Evolutionary conservation across 2,329 filamentous ascomycete species (phyloP), one percentile per base, ranked within the genome.

Genomic region (Colletotrichum gloeosporioides): DNA sequence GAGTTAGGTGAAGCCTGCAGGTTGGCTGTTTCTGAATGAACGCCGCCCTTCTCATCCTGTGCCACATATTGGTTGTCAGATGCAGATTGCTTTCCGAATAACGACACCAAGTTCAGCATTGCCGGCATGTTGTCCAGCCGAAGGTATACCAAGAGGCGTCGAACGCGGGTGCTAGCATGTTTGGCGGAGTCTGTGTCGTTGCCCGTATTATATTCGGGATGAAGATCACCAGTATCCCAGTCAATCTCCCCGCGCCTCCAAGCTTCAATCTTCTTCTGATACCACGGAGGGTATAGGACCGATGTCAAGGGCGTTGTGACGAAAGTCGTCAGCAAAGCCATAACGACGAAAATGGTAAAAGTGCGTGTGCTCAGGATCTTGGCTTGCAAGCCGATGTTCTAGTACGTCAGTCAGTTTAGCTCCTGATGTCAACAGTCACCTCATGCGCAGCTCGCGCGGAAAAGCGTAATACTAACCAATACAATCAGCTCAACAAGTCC

Each of bases 401-500:
- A 27, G 8, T 4, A 39, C 10, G 10, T 12, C 32, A 31, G 44
- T 68, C 53, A 77, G 65, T 27, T 73, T 8, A 18, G 32, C 25
- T 27, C 16, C 7, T 7, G 2, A 16, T 7, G 9, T 25, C 29
- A 4, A 8, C 27, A n/a, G 39, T 49, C 18, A 27, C 27, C 25
- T 27, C 25, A 5, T 8, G 32, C 18, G 16, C 32, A 57, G 8
- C 13, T 32, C n/a, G 27, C 79, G 71, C 16, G 6, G 6, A 13
- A 6, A 53, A 4, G 34, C 7, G 13, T 13, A 8, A 6, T 32
- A 82, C 92, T 86, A 88, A 96, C 95, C 84, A 98, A 84, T n/a
- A 98, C 96, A 83, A 99, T 98, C 69, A 99, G 87, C 84, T 98
- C 96, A 1, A 98, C 96, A 12, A 99, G 89, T 80, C 96, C 96